Conservation (phyloP, 148 eudicot species). For the Simmondsia chinensis region DNA sequence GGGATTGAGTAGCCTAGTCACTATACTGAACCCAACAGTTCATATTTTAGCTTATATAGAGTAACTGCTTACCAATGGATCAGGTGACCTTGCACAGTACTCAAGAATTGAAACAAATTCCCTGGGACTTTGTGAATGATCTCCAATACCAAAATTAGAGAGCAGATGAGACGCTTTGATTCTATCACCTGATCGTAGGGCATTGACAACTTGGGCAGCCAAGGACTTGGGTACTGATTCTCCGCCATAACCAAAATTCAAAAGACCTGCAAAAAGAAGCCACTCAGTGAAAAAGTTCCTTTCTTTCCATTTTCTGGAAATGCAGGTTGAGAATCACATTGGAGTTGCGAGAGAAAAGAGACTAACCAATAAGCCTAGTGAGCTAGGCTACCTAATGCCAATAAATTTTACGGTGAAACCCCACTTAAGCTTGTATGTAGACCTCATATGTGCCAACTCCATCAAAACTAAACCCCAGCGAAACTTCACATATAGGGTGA, state of each 20-base stretch:
- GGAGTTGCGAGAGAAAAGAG: neutral
- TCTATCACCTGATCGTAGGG: slow-evolving; percentile 63
- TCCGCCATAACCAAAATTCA: slow-evolving; percentile 11
- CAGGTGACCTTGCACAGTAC: slow-evolving; percentile 60
- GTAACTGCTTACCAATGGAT: slow-evolving; percentile 60
- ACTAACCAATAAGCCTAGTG: neutral
- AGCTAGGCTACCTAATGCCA: too few species aligned
- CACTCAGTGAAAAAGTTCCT: slow-evolving; percentile 1
- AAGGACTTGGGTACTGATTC: slow-evolving; percentile 20
- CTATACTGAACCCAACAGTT: neutral
- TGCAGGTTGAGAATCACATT: neutral
- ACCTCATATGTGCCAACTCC: too few species aligned
- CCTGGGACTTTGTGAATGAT: slow-evolving; percentile 13
- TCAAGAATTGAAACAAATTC: slow-evolving; percentile 55
- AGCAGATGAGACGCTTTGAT: slow-evolving; percentile 55
- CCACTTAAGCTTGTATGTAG: too few species aligned
- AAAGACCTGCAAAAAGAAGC: slow-evolving; percentile 28
- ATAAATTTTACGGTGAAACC: too few species aligned
- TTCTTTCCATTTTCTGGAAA: neutral
- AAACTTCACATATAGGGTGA: too few species aligned
- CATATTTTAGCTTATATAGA: neutral
- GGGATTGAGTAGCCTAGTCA: neutral
- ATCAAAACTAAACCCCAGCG: too few species aligned
- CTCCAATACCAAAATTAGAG: slow-evolving; percentile 23
- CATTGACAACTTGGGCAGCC: slow-evolving; percentile 47